Base-by-base conservation (phyloP, 108 stramenopile species). In the Nitzschia inconspicua region DNA sequence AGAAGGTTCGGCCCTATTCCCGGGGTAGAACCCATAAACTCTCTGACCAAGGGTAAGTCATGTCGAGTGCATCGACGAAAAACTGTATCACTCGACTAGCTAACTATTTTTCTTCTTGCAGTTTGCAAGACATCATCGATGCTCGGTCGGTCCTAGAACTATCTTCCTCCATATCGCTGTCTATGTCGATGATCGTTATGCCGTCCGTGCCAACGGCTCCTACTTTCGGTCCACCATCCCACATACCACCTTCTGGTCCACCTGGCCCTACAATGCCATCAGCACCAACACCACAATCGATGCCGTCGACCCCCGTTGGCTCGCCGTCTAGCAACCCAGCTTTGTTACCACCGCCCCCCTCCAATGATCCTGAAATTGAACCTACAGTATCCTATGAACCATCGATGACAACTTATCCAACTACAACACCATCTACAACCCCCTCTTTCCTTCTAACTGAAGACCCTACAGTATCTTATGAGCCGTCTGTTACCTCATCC, bases 91-190 rank as follows among this genome's bases (percentile, higher is more conserved):
- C 50, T 30, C 9, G 32, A 31, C 50, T 11, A 6, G 2, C 16
- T 6, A 23, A 13, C 32, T 51, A 1, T 19, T 24, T 26, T 11
- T 24, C 32, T 51, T 29, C n/a, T 19, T 20, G 32, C 25, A 61
- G 60, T 22, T 41, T 40, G 10, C 25, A 51, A 7, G 49, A 63
- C 2, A 1, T 51, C 8, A 51, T 39, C 24, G 61, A 63, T n/a
- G 57, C 24, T 13, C 24, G 27, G 18, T 39, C 39, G 29, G 14
- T 16, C 22, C 6, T 49, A 9, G 61, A 63, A 46, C 16, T 63
- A 11, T 50, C 35, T 2, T 14, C 41, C 28, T 28, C 35, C 37
- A 41, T 63, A 6, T 63, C 61, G 13, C 14, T 63, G 36, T 50
- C 61, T 8, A 35, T 46, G 44, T 31, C 32, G 31, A 47, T 28